Evolutionary conservation across 2,329 filamentous ascomycete species (phyloP).

Genomic region (Myriosclerotinia scirpicola): DNA sequence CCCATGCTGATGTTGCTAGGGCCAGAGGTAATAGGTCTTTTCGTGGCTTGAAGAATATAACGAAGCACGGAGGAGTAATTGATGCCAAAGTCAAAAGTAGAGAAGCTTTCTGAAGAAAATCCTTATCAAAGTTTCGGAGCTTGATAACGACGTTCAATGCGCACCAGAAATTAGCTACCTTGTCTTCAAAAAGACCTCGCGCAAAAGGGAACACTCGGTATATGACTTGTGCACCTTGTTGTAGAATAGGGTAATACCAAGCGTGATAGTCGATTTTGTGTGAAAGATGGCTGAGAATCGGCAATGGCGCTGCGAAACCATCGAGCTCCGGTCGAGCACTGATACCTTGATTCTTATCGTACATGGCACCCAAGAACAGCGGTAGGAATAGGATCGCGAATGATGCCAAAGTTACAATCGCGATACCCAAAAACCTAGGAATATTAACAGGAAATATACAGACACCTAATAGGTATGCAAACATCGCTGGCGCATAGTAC

Average conservation of each 20-base stretch:
- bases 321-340: slow-evolving; percentile 56
- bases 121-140: slow-evolving; percentile 69
- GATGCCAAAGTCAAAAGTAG: slow-evolving; percentile 71
- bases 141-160: slow-evolving; percentile 88
- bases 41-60: slow-evolving; percentile 76
- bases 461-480: slow-evolving; percentile 84
- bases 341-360: slow-evolving; percentile 66
- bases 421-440: slow-evolving; percentile 70
- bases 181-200: slow-evolving; percentile 96
- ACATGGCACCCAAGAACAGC: slow-evolving; percentile 68
- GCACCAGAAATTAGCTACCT: slow-evolving; percentile 98
- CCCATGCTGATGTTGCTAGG: slow-evolving; percentile 85
- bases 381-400: slow-evolving; percentile 77
- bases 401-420: slow-evolving; percentile 67
- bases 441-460: slow-evolving; percentile 77
- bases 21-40: slow-evolving; percentile 77
- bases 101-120: slow-evolving; percentile 73
- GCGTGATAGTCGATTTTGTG: slow-evolving; percentile 62
- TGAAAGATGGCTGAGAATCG: slow-evolving; percentile 59
- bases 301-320: slow-evolving; percentile 60
- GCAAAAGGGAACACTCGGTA: slow-evolving; percentile 96
- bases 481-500: slow-evolving; percentile 92
- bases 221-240: slow-evolving; percentile 79
- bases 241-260: slow-evolving; percentile 70
- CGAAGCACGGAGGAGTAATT: slow-evolving; percentile 74